Percentiles rank a stretch among this genome's conserved stretches.
phyloP scores from a whole-genome alignment of 1,284 basidiomycete species.

The Spongiforma sp. region DNA sequence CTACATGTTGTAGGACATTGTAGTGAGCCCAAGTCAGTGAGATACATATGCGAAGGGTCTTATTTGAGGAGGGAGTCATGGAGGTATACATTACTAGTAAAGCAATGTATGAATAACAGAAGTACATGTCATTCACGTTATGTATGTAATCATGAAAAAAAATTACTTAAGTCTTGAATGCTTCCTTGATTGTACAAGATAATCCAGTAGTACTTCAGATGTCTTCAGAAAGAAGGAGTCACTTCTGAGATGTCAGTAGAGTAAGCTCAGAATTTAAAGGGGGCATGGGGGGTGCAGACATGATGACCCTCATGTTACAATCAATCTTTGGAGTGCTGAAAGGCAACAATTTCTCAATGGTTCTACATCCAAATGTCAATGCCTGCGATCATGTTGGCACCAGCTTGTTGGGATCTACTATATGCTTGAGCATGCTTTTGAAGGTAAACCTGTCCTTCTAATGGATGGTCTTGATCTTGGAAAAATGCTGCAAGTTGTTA shows the following conservation, averaged over 20 bases:
- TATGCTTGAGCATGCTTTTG: neutral
- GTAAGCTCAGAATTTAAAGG: neutral
- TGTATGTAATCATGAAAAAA: neutral
- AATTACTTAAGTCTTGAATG: neutral
- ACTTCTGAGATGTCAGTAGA: neutral
- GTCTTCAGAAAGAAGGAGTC: neutral
- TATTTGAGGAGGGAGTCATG: neutral
- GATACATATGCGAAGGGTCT: neutral
- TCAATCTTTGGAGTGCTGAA: too few species aligned
- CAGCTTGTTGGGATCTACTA: neutral
- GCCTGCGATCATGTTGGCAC: neutral
- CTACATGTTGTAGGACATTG: neutral
- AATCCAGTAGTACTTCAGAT: neutral
- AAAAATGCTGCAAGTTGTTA: neutral
- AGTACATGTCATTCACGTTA: neutral
- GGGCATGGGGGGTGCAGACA: neutral
- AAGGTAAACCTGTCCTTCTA: neutral
- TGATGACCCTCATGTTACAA: too few species aligned
- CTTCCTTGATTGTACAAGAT: neutral
- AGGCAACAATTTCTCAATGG: too few species aligned
- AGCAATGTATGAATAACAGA: neutral
- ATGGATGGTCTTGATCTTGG: neutral
- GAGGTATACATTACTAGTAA: too few species aligned
- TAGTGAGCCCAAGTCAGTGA: neutral
- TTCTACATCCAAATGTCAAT: neutral